Evolutionary conservation across 78 protist species (phyloP), one percentile per base, ranked within the genome.

Genomic region (Dictyostelium intermedium): DNA sequence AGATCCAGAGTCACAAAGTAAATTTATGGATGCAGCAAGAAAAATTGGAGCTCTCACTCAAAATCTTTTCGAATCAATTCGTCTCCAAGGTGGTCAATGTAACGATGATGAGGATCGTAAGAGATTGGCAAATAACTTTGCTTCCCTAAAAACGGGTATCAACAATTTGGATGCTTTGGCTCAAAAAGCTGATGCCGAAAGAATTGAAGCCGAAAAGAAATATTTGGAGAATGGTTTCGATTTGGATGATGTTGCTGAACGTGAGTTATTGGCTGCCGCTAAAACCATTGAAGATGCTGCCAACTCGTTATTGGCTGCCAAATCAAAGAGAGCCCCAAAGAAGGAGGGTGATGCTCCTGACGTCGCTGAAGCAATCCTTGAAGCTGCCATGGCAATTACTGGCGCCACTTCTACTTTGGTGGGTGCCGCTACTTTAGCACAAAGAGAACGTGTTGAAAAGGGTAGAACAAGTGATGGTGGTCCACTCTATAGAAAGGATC

Each of bases 301-400:
- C 41, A 85, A 84, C 25, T 83, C 91, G 1, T 50, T 94, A 25
- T n/a, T 94, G 69, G 85, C 82, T 1, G 80, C 96, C 0, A 94
- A 94, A 70, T 32, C 66, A 18, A 92, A 84, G 72, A 63, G 95
- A 78, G 63, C 84, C 53, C 85, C 83, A 61, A 83, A 84, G 83
- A 82, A 94, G 53, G 96, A 92, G n/a, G 92, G 91, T 27, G 96
- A 85, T 16, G 14, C 34, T 0, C 94, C 92, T 50, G 96, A 86
- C 78, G 96, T 94, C 5, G 69, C 79, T 2, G 98, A 96, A 72
- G 92, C 95, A 70, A 96, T 97, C 43, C 60, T 97, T n/a, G 93
- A 84, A 30, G 98, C 97, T 2, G 97, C 98, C n/a, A 95, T 91
- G 96, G 97, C 96, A 69, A 97, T 97, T 41, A 94, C 96, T 16